Percentiles rank a stretch among this genome's conserved stretches.
These are phyloP conservation scores for Aristolochia californica DNA, from an alignment of 164 flowering plant species.

Conservation along the genomic window DNA sequence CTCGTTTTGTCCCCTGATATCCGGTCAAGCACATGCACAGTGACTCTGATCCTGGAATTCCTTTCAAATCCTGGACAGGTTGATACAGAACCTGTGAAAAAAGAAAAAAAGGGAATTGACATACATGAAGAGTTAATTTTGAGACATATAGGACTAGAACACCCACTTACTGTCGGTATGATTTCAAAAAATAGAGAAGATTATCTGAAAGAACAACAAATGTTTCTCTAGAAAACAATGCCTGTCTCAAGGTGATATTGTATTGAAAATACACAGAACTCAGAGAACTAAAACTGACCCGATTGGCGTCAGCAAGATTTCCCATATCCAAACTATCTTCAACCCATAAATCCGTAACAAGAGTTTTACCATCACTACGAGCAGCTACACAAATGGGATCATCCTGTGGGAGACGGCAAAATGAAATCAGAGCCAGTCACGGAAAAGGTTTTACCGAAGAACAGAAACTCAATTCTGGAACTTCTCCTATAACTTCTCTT, in stretches of 20 bases:
- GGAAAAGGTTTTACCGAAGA: too few relatives aligned
- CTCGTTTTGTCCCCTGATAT: conserved; percentile 75
- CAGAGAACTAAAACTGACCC: conserved; percentile 28
- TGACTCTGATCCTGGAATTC: conserved; percentile 66
- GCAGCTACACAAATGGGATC: conserved; percentile 77
- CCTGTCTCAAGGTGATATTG: neutral
- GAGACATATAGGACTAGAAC: neutral
- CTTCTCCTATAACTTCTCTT: too few relatives aligned
- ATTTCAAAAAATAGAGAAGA: too few relatives aligned
- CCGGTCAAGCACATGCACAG: conserved; percentile 80
- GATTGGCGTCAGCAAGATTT: conserved; percentile 41
- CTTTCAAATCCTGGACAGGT: conserved; percentile 67
- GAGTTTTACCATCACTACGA: conserved; percentile 53
- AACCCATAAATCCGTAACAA: conserved; percentile 72
- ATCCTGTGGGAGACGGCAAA: conserved; percentile 32
- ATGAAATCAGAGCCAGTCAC: too few relatives aligned
- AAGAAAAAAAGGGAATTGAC: neutral
- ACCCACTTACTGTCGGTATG: too few relatives aligned
- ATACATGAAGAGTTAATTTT: neutral
- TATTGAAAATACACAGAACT: neutral
- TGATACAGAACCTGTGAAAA: conserved; percentile 55
- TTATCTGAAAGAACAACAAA: too few relatives aligned
- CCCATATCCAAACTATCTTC: conserved; percentile 64
- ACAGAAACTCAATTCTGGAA: too few relatives aligned
- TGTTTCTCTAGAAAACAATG: too few relatives aligned